phyloP scores from a whole-genome alignment of 2,329 filamentous ascomycete species.

The Didymella pinodella region DNA sequence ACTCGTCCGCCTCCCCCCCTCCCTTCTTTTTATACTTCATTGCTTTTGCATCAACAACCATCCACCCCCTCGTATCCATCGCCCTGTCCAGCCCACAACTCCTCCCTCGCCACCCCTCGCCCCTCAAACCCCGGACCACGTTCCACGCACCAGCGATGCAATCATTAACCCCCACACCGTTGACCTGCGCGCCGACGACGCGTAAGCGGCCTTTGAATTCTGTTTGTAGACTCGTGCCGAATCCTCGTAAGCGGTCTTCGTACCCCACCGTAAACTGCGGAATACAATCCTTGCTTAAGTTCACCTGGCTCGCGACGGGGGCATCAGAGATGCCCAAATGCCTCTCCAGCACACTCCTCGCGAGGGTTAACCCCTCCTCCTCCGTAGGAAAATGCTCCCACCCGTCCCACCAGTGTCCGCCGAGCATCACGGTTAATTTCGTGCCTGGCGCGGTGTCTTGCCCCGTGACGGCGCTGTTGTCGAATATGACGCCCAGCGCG shows the following conservation, averaged over 20 bases:
- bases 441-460: constrained; percentile 70
- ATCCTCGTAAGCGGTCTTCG: constrained; percentile 63
- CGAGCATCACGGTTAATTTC: constrained; percentile 93
- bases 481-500: constrained; percentile 91
- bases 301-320: constrained; percentile 68
- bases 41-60: neutral
- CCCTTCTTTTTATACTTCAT: constrained; percentile 7
- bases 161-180: constrained; percentile 60
- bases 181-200: constrained; percentile 62
- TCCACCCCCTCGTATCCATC: constrained; percentile 27
- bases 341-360: constrained; percentile 71
- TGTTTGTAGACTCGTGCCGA: constrained; percentile 63
- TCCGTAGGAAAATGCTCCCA: constrained; percentile 68
- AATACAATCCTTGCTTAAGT: constrained; percentile 75
- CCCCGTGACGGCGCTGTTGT: constrained; percentile 70
- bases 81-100: constrained; percentile 38
- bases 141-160: constrained; percentile 64
- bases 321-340: constrained; percentile 76
- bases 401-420: constrained; percentile 88
- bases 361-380: constrained; percentile 73
- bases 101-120: constrained; percentile 42
- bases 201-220: constrained; percentile 69
- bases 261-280: constrained; percentile 91
- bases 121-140: constrained; percentile 54
- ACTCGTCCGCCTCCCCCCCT: neutral